These are phyloP conservation scores for Nakazawaea wickerhamii DNA, from an alignment of 805 yeast genomes.

Conservation along the genomic window DNA sequence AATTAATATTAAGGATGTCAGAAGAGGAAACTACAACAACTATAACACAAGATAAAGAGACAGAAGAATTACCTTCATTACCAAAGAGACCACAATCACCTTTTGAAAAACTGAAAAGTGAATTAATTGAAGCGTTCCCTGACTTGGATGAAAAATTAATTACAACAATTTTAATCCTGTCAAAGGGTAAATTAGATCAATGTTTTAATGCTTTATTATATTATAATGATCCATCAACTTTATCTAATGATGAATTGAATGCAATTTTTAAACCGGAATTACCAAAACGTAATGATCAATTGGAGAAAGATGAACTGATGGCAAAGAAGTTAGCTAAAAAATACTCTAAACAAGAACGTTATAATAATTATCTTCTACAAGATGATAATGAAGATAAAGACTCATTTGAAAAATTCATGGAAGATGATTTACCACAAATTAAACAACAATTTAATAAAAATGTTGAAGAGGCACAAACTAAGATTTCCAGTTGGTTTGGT, in stretches of 20 bases:
- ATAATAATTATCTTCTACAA: constrained; percentile 13
- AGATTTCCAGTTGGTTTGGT: constrained; percentile 74
- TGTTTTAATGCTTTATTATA: constrained; percentile 86
- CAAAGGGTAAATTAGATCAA: constrained; percentile 72
- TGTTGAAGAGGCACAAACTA: constrained; percentile 72
- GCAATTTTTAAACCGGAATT: constrained; percentile 22
- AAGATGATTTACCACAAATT: constrained; percentile 51
- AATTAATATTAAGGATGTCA: not conserved
- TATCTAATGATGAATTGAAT: constrained; percentile 42
- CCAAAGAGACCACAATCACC: constrained; percentile 65
- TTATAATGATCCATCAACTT: constrained; percentile 65
- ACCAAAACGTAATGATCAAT: constrained; percentile 34
- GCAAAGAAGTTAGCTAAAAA: constrained; percentile 78
- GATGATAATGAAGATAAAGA: constrained; percentile 37
- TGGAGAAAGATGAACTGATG: constrained; percentile 70
- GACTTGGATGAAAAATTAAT: constrained; percentile 61
- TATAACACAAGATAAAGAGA: not conserved
- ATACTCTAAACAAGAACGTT: constrained; percentile 26
- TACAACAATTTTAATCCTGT: constrained; percentile 79
- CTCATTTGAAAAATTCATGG: constrained; percentile 52
- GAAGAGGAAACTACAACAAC: not conserved
- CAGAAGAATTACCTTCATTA: constrained; percentile 34
- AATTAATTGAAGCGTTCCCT: constrained; percentile 85
- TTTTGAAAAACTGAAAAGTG: constrained; percentile 44
- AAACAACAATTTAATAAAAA: constrained; percentile 68